Conservation (phyloP, 202 grass and related monocot genomes). For the Musa balbisiana region DNA sequence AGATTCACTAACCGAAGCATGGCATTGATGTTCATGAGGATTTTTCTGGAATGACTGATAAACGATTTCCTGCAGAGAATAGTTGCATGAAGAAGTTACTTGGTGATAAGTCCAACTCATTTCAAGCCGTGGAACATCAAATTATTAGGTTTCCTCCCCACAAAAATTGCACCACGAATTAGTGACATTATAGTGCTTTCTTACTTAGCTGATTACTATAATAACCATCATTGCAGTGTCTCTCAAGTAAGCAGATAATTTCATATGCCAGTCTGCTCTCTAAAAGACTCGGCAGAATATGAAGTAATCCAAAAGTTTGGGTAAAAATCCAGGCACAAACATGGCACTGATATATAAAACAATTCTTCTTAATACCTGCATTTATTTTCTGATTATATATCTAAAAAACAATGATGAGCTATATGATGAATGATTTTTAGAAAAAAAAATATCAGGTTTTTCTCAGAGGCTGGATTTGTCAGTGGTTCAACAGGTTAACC, state of each 20-base stretch:
- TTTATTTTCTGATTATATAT: neutral
- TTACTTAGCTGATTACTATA: too few relatives aligned
- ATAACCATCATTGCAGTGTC: too few relatives aligned
- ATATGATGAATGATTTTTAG: neutral
- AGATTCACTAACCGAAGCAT: neutral
- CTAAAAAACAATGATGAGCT: neutral
- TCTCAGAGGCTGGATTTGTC: neutral
- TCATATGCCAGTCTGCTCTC: too few relatives aligned
- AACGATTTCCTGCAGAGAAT: neutral
- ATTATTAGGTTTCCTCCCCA: neutral
- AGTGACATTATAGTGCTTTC: too few relatives aligned
- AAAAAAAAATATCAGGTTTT: neutral
- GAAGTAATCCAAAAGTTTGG: too few relatives aligned
- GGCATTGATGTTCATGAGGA: neutral
- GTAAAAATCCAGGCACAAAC: too few relatives aligned
- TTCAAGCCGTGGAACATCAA: neutral
- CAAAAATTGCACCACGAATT: too few relatives aligned
- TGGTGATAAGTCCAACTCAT: neutral
- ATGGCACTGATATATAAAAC: neutral
- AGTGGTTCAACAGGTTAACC: too few relatives aligned
- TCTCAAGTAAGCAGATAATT: too few relatives aligned
- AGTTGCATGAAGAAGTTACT: neutral
- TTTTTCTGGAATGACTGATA: slow-evolving; percentile 3
- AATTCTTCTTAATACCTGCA: neutral
- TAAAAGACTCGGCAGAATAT: too few relatives aligned